phyloP scores from a whole-genome alignment of 169 alveolate species.

The Eimeria sp. region DNA sequence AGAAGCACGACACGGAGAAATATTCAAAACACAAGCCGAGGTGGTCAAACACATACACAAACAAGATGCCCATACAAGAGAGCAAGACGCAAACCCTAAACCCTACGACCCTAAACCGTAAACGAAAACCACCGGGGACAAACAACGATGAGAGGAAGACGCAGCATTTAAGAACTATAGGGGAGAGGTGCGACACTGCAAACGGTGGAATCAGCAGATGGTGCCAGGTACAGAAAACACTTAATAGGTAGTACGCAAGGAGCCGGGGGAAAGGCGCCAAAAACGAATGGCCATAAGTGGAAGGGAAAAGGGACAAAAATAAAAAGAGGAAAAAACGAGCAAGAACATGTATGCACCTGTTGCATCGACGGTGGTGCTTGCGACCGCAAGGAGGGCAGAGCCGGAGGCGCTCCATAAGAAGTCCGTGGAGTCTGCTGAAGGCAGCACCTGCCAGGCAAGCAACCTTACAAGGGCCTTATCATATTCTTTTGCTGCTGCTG shows the following conservation, averaged over 20 bases:
- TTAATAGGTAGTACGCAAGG: too few relatives aligned
- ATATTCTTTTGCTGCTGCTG: slow-evolving; percentile 9
- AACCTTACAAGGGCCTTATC: slow-evolving; percentile 47
- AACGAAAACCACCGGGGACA: not conserved
- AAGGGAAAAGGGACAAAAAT: too few relatives aligned
- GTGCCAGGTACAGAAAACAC: not conserved
- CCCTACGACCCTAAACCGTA: too few relatives aligned
- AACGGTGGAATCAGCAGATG: not conserved
- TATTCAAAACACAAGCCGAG: not conserved
- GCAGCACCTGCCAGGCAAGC: slow-evolving; percentile 70
- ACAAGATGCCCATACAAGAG: not conserved
- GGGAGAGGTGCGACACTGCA: not conserved
- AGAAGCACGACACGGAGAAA: too few relatives aligned
- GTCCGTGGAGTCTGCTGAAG: slow-evolving; percentile 80
- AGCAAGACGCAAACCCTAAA: not conserved
- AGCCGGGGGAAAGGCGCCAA: too few relatives aligned
- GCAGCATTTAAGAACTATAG: not conserved
- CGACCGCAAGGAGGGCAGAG: slow-evolving; percentile 68
- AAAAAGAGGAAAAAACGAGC: too few relatives aligned
- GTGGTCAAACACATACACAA: not conserved
- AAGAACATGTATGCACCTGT: slow-evolving; percentile 47
- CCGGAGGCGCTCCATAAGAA: slow-evolving; percentile 83
- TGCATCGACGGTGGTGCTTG: slow-evolving; percentile 81
- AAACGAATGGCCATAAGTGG: too few relatives aligned
- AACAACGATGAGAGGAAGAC: not conserved